Evolutionary conservation across 1,139 yeast species (phyloP).

Genomic region (Taiozyma sp.): DNA sequence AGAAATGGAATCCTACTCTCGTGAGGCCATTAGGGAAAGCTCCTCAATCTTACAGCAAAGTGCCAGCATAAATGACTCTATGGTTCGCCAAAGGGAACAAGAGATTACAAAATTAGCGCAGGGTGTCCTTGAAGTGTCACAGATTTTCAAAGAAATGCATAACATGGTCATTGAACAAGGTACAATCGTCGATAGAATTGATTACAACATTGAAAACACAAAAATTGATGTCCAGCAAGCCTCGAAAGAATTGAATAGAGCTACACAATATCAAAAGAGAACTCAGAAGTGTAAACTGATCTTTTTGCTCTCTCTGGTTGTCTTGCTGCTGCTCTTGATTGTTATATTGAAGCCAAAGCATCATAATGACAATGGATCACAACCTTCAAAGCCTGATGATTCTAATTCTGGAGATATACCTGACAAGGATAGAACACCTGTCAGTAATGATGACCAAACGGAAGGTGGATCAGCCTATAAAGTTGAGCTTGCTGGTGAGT

Average conservation of each 20-base stretch:
- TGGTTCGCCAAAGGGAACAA: conserved; percentile 70
- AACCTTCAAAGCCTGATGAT: neutral
- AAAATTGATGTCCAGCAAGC: conserved; percentile 73
- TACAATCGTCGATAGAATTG: conserved; percentile 86
- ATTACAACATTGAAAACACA: conserved; percentile 81
- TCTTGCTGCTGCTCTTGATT: conserved; percentile 65
- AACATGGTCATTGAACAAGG: conserved; percentile 93
- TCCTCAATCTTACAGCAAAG: conserved; percentile 31
- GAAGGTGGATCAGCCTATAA: neutral
- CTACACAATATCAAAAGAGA: conserved; percentile 77
- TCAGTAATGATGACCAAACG: neutral
- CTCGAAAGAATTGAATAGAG: conserved; percentile 70
- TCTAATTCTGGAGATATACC: conserved; percentile 6
- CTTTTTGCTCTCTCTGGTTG: conserved; percentile 63
- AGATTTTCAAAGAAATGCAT: conserved; percentile 92
- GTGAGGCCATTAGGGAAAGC: conserved; percentile 39
- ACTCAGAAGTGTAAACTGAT: conserved; percentile 91
- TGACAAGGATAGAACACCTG: conserved; percentile 8
- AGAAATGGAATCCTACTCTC: conserved; percentile 42
- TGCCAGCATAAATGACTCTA: conserved; percentile 38
- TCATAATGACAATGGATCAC: conserved; percentile 1
- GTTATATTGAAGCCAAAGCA: conserved; percentile 61
- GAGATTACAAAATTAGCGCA: conserved; percentile 90
- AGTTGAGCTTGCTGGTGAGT: neutral
- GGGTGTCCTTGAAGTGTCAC: conserved; percentile 89